These are phyloP conservation scores for Rhizopus stolonifer DNA, from an alignment of 371 early-diverging fungal species.

Conservation along the genomic window DNA sequence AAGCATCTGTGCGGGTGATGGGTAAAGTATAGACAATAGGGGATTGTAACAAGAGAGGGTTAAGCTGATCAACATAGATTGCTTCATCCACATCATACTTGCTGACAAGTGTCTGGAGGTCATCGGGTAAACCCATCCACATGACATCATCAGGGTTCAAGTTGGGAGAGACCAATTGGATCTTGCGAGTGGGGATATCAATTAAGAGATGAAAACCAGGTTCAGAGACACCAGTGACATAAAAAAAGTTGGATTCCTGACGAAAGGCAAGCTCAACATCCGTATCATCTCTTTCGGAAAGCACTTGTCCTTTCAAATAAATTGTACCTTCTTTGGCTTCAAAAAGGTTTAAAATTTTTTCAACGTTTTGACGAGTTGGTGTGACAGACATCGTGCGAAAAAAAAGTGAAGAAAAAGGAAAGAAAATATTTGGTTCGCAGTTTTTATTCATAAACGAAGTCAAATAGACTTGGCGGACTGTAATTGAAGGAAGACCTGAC, in stretches of 20 bases:
- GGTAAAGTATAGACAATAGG: slow-evolving; percentile 40
- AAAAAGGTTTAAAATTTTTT: slow-evolving; percentile 62
- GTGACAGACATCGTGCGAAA: slow-evolving; percentile 28
- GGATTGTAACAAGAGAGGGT: slow-evolving; percentile 26
- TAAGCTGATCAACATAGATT: slow-evolving; percentile 42
- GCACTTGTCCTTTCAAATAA: slow-evolving; percentile 67
- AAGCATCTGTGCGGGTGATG: slow-evolving; percentile 11
- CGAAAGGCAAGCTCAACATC: slow-evolving; percentile 78
- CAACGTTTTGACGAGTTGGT: slow-evolving; percentile 64
- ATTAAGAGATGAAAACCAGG: slow-evolving; percentile 75
- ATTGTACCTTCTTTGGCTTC: slow-evolving; percentile 59
- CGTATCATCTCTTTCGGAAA: slow-evolving; percentile 69
- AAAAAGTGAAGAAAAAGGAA: slow-evolving; percentile 6
- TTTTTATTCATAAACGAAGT: not conserved
- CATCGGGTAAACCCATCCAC: slow-evolving; percentile 78
- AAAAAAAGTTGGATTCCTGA: slow-evolving; percentile 83
- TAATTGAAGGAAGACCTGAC: slow-evolving; percentile 39
- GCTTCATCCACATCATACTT: slow-evolving; percentile 70
- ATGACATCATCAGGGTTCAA: slow-evolving; percentile 76
- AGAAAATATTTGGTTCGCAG: not conserved
- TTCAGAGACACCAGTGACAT: slow-evolving; percentile 61
- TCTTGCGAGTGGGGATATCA: slow-evolving; percentile 62
- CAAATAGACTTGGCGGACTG: slow-evolving; percentile 1
- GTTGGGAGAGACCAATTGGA: slow-evolving; percentile 69
- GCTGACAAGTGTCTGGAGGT: slow-evolving; percentile 44